A percentile compares a stretch with the other conserved stretches of the same genome.
Conservation (phyloP, 2,329 filamentous ascomycete species). For the Orbilia javanica region DNA sequence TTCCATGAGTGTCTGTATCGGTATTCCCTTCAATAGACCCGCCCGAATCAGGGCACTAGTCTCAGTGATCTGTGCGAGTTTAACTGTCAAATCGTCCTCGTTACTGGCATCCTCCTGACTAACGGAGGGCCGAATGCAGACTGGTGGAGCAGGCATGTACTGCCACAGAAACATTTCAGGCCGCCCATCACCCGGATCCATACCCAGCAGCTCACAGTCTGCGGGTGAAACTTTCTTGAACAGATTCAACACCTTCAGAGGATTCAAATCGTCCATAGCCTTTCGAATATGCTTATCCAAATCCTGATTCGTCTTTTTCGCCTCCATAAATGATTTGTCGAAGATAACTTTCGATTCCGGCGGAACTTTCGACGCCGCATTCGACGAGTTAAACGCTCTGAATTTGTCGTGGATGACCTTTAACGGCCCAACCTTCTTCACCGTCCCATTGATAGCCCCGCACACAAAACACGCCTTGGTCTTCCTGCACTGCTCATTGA, state of each 20-base stretch:
- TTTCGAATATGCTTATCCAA: constrained; percentile 91
- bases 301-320: constrained; percentile 81
- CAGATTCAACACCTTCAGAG: constrained; percentile 86
- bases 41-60: constrained; percentile 89
- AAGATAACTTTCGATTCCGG: constrained; percentile 86
- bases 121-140: constrained; percentile 93
- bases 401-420: constrained; percentile 97
- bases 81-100: constrained; percentile 95
- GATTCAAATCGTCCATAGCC: constrained; percentile 93
- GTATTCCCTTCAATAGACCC: constrained; percentile 65
- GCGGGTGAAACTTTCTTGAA: constrained; percentile 87
- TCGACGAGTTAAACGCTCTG: constrained; percentile 86
- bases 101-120: constrained; percentile 92
- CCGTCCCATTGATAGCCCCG: constrained; percentile 84
- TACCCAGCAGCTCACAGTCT: constrained; percentile 90
- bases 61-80: constrained; percentile 95
- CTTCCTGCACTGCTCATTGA: constrained; percentile 91
- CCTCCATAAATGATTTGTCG: constrained; percentile 84
- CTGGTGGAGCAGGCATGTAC: constrained; percentile 90
- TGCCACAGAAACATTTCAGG: constrained; percentile 99
- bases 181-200: constrained; percentile 85
- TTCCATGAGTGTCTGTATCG: constrained; percentile 91
- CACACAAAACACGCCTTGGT: constrained; percentile 85
- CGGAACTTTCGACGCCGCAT: constrained; percentile 83
- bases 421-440: constrained; percentile 90